phyloP scores from a whole-genome alignment of 108 stramenopile species.

The Cylindrotheca fusiformis region DNA sequence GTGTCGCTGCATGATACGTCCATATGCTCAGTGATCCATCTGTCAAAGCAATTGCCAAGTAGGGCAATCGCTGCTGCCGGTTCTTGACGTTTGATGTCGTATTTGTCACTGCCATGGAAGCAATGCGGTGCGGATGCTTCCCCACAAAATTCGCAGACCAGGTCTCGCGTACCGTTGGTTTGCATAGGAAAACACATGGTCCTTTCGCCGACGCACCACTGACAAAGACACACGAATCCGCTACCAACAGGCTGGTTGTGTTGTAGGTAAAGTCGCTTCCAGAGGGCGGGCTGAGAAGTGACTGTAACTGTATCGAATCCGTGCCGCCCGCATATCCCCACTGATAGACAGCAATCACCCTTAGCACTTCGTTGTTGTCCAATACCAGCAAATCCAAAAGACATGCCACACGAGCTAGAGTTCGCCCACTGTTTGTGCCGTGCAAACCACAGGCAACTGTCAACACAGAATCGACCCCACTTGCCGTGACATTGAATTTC shows the following conservation, averaged over 20 bases:
- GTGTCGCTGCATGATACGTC: conserved; percentile 66
- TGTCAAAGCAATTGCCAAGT: conserved; percentile 66
- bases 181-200: conserved; percentile 67
- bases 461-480: conserved; percentile 48
- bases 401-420: conserved; percentile 64
- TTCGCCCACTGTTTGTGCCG: conserved; percentile 30
- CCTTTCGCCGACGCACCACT: conserved; percentile 51
- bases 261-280: conserved; percentile 60
- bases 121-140: conserved; percentile 29
- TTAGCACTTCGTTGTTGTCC: conserved; percentile 36
- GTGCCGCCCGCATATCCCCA: conserved; percentile 64
- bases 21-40: conserved; percentile 73
- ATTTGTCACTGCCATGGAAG: conserved; percentile 39
- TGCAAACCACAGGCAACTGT: conserved; percentile 66
- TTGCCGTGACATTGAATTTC: conserved; percentile 37
- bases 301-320: conserved; percentile 44
- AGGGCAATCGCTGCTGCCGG: conserved; percentile 29
- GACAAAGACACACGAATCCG: conserved; percentile 77
- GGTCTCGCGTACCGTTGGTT: conserved; percentile 64
- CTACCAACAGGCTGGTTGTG: conserved; percentile 47
- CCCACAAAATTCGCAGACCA: conserved; percentile 70
- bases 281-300: conserved; percentile 52
- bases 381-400: conserved; percentile 37
- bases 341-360: conserved; percentile 71
- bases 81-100: neutral